These are phyloP conservation scores for Myxozyma geophila DNA, from an alignment of 805 yeast genomes.

Conservation along the genomic window DNA sequence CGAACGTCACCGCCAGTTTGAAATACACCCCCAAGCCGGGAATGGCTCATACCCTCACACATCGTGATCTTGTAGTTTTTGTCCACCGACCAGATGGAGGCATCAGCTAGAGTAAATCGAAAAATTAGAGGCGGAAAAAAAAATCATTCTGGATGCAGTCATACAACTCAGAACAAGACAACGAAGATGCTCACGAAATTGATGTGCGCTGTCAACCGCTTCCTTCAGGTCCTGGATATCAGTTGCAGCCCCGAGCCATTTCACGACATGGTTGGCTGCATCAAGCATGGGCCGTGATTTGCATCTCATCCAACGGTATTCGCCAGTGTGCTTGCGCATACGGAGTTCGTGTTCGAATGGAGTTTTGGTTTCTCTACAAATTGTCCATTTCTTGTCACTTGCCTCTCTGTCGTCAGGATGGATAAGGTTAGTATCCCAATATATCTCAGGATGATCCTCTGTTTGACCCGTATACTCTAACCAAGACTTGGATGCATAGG, in stretches of 20 bases:
- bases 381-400: background rate
- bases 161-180: conserved; percentile 18
- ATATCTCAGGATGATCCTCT: background rate
- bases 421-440: background rate
- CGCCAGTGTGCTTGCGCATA: conserved; percentile 7
- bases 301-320: conserved; percentile 11
- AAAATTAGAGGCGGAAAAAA: no score
- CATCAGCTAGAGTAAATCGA: conserved; percentile 11
- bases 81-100: conserved; percentile 23
- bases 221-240: conserved; percentile 17
- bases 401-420: conserved; percentile 1
- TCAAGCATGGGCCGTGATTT: conserved; percentile 13
- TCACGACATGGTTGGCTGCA: background rate
- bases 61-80: conserved; percentile 13
- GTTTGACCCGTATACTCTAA: background rate
- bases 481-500: conserved; percentile 12
- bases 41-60: conserved; percentile 19
- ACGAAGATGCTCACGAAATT: conserved; percentile 16
- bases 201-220: conserved; percentile 8
- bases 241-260: conserved; percentile 8
- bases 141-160: background rate
- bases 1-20: conserved; percentile 15
- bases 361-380: background rate
- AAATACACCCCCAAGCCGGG: background rate
- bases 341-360: background rate